These are phyloP conservation scores for Ettlia oleoabundans DNA, from an alignment of 139 green algal species.

Conservation along the genomic window DNA sequence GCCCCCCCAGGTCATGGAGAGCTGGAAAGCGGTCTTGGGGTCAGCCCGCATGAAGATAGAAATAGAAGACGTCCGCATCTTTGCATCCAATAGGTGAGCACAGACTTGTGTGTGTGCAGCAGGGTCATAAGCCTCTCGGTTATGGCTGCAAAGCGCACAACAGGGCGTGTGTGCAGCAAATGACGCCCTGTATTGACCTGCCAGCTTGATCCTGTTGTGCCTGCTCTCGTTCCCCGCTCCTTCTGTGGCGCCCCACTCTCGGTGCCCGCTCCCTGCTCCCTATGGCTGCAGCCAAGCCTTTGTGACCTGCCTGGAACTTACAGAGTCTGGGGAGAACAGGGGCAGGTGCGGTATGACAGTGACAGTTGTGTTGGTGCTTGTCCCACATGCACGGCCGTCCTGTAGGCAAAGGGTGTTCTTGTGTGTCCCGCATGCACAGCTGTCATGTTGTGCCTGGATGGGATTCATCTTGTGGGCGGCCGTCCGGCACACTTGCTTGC, in stretches of 20 bases:
- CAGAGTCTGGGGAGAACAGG: slow-evolving; percentile 1
- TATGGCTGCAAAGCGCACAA: not conserved
- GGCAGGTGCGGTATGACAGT: slow-evolving; percentile 14
- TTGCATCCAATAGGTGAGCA: slow-evolving; percentile 42
- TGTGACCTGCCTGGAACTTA: slow-evolving; percentile 26
- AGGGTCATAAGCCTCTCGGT: not conserved
- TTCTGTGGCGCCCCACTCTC: no score
- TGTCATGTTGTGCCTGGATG: no score
- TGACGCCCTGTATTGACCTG: no score
- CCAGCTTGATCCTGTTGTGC: no score
- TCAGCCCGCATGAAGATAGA: slow-evolving; percentile 65
- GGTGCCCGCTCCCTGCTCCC: not conserved
- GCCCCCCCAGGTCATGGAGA: slow-evolving; percentile 74
- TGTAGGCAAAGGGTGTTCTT: no score
- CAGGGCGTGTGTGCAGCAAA: not conserved
- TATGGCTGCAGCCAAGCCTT: slow-evolving; percentile 2
- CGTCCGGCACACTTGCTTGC: no score
- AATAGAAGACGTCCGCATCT: slow-evolving; percentile 80
- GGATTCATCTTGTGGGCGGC: no score
- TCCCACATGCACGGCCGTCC: no score
- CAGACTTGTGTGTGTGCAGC: not conserved
- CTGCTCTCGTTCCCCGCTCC: no score
- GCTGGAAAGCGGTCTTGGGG: slow-evolving; percentile 77
- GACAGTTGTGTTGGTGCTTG: no score
- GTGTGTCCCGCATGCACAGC: no score